Evolutionary conservation across 495 filamentous ascomycete genomes (phyloP).

Genomic region (Tuber aestivum): DNA sequence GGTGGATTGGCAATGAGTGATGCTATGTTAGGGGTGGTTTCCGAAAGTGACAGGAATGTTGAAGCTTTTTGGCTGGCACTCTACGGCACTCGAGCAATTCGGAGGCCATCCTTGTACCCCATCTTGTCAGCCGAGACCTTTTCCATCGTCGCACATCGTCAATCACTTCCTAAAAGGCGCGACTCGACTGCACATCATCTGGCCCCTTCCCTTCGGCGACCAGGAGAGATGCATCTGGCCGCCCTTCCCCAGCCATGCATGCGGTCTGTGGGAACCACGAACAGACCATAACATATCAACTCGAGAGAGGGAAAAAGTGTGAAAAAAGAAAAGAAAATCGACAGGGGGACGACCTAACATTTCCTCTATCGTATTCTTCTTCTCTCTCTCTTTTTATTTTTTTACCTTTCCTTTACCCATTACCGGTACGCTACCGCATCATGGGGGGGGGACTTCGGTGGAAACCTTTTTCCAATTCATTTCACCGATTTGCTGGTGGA

Average conservation of each 20-base stretch:
- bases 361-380: neutral
- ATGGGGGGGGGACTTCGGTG: neutral
- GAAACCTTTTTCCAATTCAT: neutral
- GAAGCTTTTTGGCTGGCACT: constrained; percentile 36
- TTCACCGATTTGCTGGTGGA: neutral
- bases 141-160: constrained; percentile 34
- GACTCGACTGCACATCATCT: constrained; percentile 39
- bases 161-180: constrained; percentile 35
- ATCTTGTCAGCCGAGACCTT: constrained; percentile 39
- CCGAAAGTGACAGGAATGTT: constrained; percentile 34
- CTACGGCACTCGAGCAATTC: constrained; percentile 16
- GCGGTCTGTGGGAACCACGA: constrained; percentile 38
- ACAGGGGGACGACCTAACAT: neutral
- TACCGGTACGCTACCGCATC: neutral
- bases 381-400: neutral
- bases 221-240: constrained; percentile 39
- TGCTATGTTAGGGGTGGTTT: constrained; percentile 10
- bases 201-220: constrained; percentile 39
- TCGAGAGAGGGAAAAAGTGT: neutral
- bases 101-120: constrained; percentile 34
- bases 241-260: constrained; percentile 37
- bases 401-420: neutral
- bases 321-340: neutral
- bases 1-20: neutral
- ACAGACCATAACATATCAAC: constrained; percentile 38